Percentiles rank a stretch among this genome's conserved stretches.
These are phyloP conservation scores for Elongisporangium senticosum DNA, from an alignment of 352 stramenopile species.

Conservation along the genomic window DNA sequence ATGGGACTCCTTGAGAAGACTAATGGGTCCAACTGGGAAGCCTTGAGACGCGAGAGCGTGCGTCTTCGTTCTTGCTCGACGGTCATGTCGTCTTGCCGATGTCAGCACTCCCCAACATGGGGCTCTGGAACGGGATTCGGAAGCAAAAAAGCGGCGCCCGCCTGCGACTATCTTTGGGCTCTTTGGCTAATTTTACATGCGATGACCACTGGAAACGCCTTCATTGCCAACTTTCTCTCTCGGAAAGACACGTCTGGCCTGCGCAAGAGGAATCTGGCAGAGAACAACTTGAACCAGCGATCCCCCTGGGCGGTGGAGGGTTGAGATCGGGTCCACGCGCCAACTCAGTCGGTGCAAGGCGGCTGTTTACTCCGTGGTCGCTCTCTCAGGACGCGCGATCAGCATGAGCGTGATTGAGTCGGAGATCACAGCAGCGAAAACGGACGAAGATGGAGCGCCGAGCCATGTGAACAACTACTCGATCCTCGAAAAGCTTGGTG, in stretches of 20 bases:
- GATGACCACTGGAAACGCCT: background rate
- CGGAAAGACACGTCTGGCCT: background rate
- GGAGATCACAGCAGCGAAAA: constrained; percentile 45
- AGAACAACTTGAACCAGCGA: background rate
- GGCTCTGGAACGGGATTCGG: background rate
- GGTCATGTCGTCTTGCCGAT: background rate
- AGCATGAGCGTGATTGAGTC: constrained; percentile 61
- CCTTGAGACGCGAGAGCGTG: too few species aligned
- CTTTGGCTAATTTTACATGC: background rate
- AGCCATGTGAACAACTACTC: constrained; percentile 76
- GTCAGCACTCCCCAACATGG: too few species aligned
- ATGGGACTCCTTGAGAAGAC: too few species aligned
- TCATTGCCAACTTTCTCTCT: background rate
- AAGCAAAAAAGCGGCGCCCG: background rate
- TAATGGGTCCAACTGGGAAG: too few species aligned
- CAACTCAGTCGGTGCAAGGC: background rate
- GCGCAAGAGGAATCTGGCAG: background rate
- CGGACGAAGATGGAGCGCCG: constrained; percentile 48
- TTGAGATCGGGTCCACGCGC: too few species aligned
- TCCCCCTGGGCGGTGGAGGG: background rate
- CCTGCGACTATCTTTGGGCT: background rate
- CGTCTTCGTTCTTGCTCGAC: too few species aligned
- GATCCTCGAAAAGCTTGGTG: constrained; percentile 51
- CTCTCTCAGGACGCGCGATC: too few species aligned
- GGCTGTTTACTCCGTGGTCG: background rate